Base-by-base conservation (phyloP, 1,284 basidiomycete genomes). In the Malassezia japonica region DNA sequence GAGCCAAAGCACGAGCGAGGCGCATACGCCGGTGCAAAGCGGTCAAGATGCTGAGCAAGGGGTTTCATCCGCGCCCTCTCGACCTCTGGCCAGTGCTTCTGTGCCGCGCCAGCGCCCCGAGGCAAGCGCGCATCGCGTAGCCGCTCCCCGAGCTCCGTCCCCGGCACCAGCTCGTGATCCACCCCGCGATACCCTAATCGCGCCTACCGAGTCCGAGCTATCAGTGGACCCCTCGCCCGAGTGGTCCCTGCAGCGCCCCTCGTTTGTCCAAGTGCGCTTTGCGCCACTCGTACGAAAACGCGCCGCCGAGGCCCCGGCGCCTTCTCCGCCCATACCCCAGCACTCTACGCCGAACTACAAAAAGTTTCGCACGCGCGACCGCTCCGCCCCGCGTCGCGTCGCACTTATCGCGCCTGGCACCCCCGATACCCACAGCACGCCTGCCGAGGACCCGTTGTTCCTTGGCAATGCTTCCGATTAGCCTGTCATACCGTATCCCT, bases 221-320 rank as follows among this genome's bases (percentile, higher is more conserved):
- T n/a, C 29, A 4, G 13, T 32, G 24, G 13, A 28, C 2, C 23
- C 48, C 33, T 16, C 48, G 13, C 34, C 31, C 1, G 31, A 25
- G 10, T 31, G 21, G 42, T 6, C 6, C 18, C 21, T 51, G 2
- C 10, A n/a, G 18, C 44, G 50, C 18, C 27, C 37, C 5, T 40
- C 44, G 20, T 35, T 53, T 28, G 13, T 48, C 7, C 45, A 42
- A n/a, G 50, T 53, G 23, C 42, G 27, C 4, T 36, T 33, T 25
- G 34, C 16, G 34, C 50, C 50, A 6, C 29, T 53, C 20, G 32
- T 46, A 6, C 50, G 50, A 8, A 10, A 5, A 1, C 16, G 21
- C 13, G n/a, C 43, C 3, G 27, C 16, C 5, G n/a, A 23, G 2
- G 5, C 16, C 16, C 7, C 16, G 16, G 16, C 21, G n/a, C 28